These are phyloP conservation scores for Arxiozyma slooffiae DNA, from an alignment of 1,139 yeast species.

Conservation along the genomic window DNA sequence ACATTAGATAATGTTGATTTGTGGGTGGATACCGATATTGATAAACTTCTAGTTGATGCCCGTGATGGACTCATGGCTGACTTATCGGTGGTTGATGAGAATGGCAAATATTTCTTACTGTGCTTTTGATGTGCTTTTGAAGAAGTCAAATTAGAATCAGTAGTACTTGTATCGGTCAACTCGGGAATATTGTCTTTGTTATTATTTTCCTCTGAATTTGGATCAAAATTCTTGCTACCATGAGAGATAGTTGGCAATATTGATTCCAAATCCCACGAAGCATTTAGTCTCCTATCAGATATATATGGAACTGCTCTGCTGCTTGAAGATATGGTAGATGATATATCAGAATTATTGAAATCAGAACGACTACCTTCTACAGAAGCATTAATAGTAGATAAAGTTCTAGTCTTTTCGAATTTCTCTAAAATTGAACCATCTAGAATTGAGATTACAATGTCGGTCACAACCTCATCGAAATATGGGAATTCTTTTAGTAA, in stretches of 20 bases:
- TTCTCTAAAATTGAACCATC: slow-evolving; percentile 20
- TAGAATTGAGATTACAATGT: slow-evolving; percentile 20
- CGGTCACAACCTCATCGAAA: slow-evolving; percentile 22
- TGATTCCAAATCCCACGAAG: slow-evolving; percentile 6
- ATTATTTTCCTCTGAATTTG: background rate
- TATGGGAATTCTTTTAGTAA: slow-evolving; percentile 20
- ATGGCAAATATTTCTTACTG: background rate
- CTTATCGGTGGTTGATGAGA: slow-evolving; percentile 2
- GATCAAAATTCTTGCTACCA: background rate
- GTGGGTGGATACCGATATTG: slow-evolving; percentile 5
- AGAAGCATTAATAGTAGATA: slow-evolving; percentile 3
- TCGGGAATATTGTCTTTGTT: background rate
- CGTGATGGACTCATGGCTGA: slow-evolving; percentile 1
- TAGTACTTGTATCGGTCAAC: background rate
- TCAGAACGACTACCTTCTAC: background rate
- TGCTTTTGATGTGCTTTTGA: background rate
- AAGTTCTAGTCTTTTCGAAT: slow-evolving; percentile 9
- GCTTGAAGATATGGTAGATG: slow-evolving; percentile 2
- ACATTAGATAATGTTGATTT: background rate
- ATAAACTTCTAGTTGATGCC: slow-evolving; percentile 3
- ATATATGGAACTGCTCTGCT: slow-evolving; percentile 2
- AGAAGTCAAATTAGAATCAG: background rate
- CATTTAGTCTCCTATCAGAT: background rate
- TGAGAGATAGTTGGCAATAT: slow-evolving; percentile 3
- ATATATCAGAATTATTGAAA: background rate